These are phyloP conservation scores for Trapa bicornis DNA, from an alignment of 345 rosid species.

Conservation along the genomic window DNA sequence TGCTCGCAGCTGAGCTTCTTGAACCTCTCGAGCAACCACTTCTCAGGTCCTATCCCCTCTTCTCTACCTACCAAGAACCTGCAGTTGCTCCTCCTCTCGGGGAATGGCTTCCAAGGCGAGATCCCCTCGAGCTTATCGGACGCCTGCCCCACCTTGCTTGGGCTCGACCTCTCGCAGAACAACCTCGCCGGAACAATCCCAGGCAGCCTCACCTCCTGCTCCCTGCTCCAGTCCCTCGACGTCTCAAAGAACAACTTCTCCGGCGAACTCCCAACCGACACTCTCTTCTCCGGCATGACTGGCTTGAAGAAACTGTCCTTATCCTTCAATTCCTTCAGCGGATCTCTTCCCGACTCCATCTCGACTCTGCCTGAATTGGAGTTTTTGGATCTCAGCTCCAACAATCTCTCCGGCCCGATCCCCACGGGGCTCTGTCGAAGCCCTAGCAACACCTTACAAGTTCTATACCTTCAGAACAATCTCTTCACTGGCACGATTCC, in stretches of 20 bases:
- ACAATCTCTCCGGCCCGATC: conserved; percentile 46
- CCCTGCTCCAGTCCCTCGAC: conserved; percentile 40
- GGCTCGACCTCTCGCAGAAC: conserved; percentile 69
- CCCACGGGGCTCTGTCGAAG: conserved; percentile 45
- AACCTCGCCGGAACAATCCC: conserved; percentile 66
- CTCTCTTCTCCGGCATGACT: conserved; percentile 41
- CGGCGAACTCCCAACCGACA: conserved; percentile 58
- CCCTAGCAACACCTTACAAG: conserved; percentile 35
- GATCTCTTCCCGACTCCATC: conserved; percentile 51
- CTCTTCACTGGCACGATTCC: conserved; percentile 57
- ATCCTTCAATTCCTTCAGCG: conserved; percentile 46
- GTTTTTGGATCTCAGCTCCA: conserved; percentile 73
- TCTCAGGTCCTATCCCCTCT: conserved; percentile 49
- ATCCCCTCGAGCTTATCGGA: conserved; percentile 51
- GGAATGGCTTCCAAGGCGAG: conserved; percentile 48
- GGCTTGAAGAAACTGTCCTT: conserved; percentile 42
- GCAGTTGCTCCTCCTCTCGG: conserved; percentile 38
- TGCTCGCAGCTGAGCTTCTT: conserved; percentile 50
- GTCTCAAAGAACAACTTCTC: conserved; percentile 53
- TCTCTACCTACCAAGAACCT: conserved; percentile 37
- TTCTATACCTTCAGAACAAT: conserved; percentile 68
- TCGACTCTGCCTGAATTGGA: conserved; percentile 40
- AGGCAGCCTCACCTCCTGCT: conserved; percentile 42
- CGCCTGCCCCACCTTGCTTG: conserved; percentile 54
- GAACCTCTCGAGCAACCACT: conserved; percentile 53